Evolutionary conservation across 129 eudicot genomes (phyloP).

Genomic region (Kitagawia praeruptora): DNA sequence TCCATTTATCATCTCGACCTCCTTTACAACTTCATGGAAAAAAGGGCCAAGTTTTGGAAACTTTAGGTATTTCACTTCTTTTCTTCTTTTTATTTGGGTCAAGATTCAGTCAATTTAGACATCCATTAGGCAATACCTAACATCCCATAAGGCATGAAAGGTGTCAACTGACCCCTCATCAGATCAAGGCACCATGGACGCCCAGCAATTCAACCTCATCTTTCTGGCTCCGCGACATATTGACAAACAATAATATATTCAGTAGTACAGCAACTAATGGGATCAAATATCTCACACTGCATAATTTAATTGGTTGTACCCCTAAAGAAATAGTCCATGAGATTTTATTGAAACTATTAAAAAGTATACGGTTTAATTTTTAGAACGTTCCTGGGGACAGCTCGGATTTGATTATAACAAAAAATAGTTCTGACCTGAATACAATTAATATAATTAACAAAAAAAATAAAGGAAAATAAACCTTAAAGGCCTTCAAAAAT

Average conservation of each 20-base stretch:
- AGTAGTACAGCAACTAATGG: background rate
- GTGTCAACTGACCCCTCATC: background rate
- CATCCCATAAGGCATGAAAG: background rate
- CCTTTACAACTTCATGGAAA: background rate
- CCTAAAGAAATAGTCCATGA: background rate
- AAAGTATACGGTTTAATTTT: background rate
- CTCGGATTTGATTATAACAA: background rate
- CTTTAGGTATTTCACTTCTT: background rate
- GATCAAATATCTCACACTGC: background rate
- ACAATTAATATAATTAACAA: background rate
- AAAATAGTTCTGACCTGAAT: background rate
- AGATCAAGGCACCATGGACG: background rate
- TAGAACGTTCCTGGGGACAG: background rate
- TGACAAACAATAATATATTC: background rate
- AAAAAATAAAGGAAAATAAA: conserved; percentile 15
- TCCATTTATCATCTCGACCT: background rate
- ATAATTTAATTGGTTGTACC: background rate
- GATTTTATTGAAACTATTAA: background rate
- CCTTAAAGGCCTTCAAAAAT: conserved; percentile 92
- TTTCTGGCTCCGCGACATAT: background rate
- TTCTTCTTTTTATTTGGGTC: background rate
- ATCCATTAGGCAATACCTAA: background rate
- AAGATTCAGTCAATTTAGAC: background rate
- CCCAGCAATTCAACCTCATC: background rate
- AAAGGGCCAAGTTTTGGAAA: background rate